Evolutionary conservation across 176 grass and related monocot species (phyloP), one percentile per base, ranked within the genome.

Genomic region (Musa itinerans): DNA sequence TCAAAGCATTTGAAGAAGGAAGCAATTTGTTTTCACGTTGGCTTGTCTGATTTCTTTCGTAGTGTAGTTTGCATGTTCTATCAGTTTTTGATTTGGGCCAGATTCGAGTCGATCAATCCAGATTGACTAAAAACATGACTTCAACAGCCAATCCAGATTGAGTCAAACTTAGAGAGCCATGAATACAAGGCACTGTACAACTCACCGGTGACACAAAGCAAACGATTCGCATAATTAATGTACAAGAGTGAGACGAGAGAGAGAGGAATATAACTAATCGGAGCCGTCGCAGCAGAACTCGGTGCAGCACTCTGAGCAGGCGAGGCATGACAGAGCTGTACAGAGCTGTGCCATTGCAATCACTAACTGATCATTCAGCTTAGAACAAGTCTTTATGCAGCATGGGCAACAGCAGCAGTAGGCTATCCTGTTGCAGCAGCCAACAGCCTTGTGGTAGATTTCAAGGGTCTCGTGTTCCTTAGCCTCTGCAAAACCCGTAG

Each of bases 341-440:
- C 86, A 89, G 74, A 89, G 3, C 83, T 99, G 95, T 10, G 79
- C 62, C 73, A 91, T 11, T 61, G 83, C 0, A 68, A 99, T 83
- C 78, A 80, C 82, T 24, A 89, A 87, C 79, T 88, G 84, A 81
- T 99, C 88, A 21, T 92, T 99, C 73, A 99, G 63, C 76, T 49
- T 87, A 73, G 72, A 84, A 78, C 95, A 94, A 10, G 78, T 78
- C 21, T 83, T 87, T 89, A 94, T 92, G 82, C 84, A 85, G 74
- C 90, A 91, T 84, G 87, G 87, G 78, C 90, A 94, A 74, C 95
- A 98, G 72, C 85, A 77, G 66, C 84, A 91, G 78, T 86, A 84
- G 0, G 87, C 83, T 0, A 88, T 25, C 0, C 71, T 74, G 65
- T 80, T 25, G 78, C 95, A 99, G 83, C 95, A 91, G 23, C 86